phyloP scores from a whole-genome alignment of 1,284 basidiomycete genomes.

The Crepidotus sp. region DNA sequence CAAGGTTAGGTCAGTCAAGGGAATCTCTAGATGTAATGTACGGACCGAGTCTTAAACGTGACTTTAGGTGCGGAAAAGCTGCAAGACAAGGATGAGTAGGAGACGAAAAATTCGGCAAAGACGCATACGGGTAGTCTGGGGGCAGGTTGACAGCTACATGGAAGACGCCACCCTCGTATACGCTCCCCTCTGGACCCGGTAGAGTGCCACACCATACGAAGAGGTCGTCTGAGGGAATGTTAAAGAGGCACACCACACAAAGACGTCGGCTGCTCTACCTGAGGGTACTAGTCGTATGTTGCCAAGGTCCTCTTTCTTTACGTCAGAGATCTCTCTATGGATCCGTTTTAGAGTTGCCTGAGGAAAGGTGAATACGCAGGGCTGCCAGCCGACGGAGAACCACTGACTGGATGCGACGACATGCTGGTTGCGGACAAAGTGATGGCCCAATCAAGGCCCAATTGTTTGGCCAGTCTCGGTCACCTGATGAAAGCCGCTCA shows the following conservation, averaged over 20 bases:
- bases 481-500: too few relatives aligned
- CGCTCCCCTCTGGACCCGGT: conserved; percentile 77
- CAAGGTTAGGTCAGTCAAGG: background rate
- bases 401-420: conserved; percentile 7
- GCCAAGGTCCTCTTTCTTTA: conserved; percentile 79
- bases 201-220: conserved; percentile 64
- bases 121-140: conserved; percentile 74
- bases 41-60: conserved; percentile 65
- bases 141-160: conserved; percentile 65
- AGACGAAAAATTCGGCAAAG: conserved; percentile 1
- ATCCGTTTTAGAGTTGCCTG: conserved; percentile 81
- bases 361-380: background rate
- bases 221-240: conserved; percentile 54
- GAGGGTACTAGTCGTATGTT: conserved; percentile 63
- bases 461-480: too few relatives aligned
- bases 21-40: background rate
- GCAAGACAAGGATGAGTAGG: conserved; percentile 10
- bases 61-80: conserved; percentile 83
- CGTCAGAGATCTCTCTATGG: conserved; percentile 77
- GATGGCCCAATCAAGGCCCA: too few relatives aligned
- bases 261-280: conserved; percentile 55
- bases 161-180: conserved; percentile 85
- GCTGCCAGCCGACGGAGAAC: background rate
- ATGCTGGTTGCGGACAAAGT: too few relatives aligned
- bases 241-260: conserved; percentile 61